A percentile compares a stretch with the other conserved stretches of the same genome.
Evolutionary conservation across 371 early-diverging fungal genomes (phyloP).

Genomic region (Mortierella sp.): DNA sequence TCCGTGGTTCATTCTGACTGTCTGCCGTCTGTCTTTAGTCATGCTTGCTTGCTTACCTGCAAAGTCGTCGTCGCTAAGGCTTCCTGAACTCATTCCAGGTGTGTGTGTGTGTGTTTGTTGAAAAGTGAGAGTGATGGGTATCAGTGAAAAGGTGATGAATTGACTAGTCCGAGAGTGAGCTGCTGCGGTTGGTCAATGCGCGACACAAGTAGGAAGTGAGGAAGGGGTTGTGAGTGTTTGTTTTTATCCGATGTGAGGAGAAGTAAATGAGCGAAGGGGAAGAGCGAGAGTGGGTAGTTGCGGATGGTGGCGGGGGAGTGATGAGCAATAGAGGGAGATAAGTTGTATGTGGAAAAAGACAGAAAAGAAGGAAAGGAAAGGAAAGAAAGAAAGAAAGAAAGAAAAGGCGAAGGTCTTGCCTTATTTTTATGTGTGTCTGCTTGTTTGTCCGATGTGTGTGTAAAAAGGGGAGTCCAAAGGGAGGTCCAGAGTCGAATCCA

Average conservation of each 20-base stretch:
- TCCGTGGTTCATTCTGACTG: not conserved
- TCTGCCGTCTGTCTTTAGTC: no score
- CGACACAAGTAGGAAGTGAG: not conserved
- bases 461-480: slow-evolving; percentile 7
- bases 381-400: not conserved
- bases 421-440: not conserved
- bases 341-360: not conserved
- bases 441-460: not conserved
- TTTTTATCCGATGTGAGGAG: not conserved
- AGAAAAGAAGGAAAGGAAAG: slow-evolving; percentile 6
- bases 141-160: not conserved
- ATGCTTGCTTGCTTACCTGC: slow-evolving; percentile 20
- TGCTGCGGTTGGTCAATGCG: slow-evolving; percentile 11
- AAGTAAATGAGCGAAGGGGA: not conserved
- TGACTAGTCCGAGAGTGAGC: not conserved
- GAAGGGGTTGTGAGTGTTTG: not conserved
- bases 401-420: not conserved
- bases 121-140: not conserved
- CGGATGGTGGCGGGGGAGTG: not conserved
- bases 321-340: slow-evolving; percentile 1
- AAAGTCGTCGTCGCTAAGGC: slow-evolving; percentile 43
- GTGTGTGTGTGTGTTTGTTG: not conserved
- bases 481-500: not conserved
- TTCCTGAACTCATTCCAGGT: slow-evolving; percentile 32
- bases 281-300: not conserved